phyloP scores from a whole-genome alignment of 1,284 basidiomycete species.

The Caloboletus inedulis region DNA sequence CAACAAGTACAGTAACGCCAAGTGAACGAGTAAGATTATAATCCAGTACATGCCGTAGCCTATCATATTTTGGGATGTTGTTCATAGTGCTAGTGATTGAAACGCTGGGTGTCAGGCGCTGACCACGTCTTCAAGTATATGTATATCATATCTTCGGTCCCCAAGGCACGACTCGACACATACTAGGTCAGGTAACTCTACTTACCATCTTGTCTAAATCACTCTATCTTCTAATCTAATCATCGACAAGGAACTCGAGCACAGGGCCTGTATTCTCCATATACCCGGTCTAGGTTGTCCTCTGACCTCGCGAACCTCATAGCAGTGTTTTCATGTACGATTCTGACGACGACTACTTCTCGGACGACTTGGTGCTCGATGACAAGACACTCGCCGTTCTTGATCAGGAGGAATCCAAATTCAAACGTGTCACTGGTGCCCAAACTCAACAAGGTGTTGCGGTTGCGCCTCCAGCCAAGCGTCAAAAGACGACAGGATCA shows the following conservation, averaged over 20 bases:
- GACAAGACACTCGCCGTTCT: slow-evolving; percentile 58
- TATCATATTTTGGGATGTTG: not conserved
- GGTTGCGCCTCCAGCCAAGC: slow-evolving; percentile 48
- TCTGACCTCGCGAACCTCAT: not conserved
- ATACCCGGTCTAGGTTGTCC: not conserved
- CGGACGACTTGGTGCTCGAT: slow-evolving; percentile 62
- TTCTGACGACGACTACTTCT: slow-evolving; percentile 67
- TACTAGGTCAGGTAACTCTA: not conserved
- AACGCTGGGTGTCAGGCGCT: no score
- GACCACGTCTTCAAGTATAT: no score
- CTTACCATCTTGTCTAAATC: not conserved
- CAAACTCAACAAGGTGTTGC: slow-evolving; percentile 23
- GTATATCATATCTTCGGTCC: not conserved
- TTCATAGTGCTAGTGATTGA: not conserved
- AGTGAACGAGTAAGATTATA: not conserved
- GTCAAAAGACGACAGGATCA: slow-evolving; percentile 47
- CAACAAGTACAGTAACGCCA: not conserved
- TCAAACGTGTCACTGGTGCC: slow-evolving; percentile 25
- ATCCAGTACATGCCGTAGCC: no score
- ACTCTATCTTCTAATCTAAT: not conserved
- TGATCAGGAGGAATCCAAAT: slow-evolving; percentile 58
- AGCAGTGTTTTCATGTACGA: slow-evolving; percentile 45
- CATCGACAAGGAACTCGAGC: not conserved
- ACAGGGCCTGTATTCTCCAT: not conserved
- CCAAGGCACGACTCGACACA: not conserved